Base-by-base conservation (phyloP, 352 stramenopile genomes). In the Globisporangium uncinulatum region DNA sequence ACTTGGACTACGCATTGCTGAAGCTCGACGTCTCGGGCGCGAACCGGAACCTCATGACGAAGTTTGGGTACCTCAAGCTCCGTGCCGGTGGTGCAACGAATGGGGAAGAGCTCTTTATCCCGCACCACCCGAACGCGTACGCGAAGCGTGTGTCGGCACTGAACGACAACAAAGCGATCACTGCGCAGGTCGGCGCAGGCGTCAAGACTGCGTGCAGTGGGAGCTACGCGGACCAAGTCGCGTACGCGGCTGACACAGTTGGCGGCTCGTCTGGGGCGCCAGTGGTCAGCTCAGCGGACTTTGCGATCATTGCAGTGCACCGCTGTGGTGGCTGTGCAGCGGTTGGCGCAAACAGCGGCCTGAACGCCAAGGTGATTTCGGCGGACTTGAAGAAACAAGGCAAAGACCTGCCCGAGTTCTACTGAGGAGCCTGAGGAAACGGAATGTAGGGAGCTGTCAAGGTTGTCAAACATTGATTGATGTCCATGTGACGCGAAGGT, bases 1-100 rank as follows among this genome's bases (percentile, higher is more conserved):
- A 17, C 4, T 58, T 75, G 5, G 65, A 63, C 45, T 75, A 73
- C 44, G 67, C 62, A 14, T 56, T 74, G 46, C 39, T 74, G 21
- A 59, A 62, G 39, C 43, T 74, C n/a, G 51, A 69, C 20, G 13
- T 51, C 20, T 21, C 46, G 39, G 20, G 50, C 14, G n/a, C 32
- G 15, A 54, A 32, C 32, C 9, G 46, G 13, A 45, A 63, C 20
- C n/a, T 74, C 9, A 41, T 61, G 6, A 11, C 32, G 47, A 58
- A 63, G 46, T 71, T 59, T 29, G 61, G 67, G 6, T 70, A 20
- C 48, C 19, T 71, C 13, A 67, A 39, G 37, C 43, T 74, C 3
- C 59, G 63, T 7, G 39, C 41, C 0, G 9, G 37, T 17, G 54
- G 54, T 15, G 55, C 51, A 9, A 59, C 39, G 1, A 46, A 44